phyloP scores from a whole-genome alignment of 495 filamentous ascomycete genomes.

The Glarea lozoyensis region DNA sequence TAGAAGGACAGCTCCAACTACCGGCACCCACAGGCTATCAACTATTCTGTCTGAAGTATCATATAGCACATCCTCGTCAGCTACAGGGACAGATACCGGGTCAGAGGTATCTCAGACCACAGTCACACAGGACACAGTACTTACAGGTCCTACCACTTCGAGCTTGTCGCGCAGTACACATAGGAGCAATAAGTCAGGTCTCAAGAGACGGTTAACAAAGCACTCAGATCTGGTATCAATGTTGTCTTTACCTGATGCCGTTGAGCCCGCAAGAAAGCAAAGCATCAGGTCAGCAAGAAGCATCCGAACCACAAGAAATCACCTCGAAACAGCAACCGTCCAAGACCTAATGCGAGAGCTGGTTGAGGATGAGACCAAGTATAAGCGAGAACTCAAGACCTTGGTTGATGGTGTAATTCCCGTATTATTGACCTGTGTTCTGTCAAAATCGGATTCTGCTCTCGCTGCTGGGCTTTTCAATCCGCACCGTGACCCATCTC shows the following conservation, averaged over 20 bases:
- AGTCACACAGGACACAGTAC: constrained; percentile 32
- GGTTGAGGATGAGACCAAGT: constrained; percentile 75
- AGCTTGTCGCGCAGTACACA: constrained; percentile 15
- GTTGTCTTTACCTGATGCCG: constrained; percentile 64
- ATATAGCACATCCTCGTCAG: constrained; percentile 36
- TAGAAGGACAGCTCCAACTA: constrained; percentile 42
- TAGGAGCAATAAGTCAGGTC: constrained; percentile 6
- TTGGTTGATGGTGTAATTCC: constrained; percentile 94
- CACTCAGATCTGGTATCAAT: constrained; percentile 93
- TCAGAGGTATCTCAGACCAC: constrained; percentile 38
- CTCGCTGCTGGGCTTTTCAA: constrained; percentile 60
- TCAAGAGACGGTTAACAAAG: constrained; percentile 75
- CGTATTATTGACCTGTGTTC: constrained; percentile 76
- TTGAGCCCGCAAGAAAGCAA: constrained; percentile 32
- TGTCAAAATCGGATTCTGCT: constrained; percentile 61
- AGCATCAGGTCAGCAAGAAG: constrained; percentile 64
- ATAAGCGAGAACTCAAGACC: constrained; percentile 86
- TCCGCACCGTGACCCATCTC: constrained; percentile 46
- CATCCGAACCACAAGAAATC: constrained; percentile 60
- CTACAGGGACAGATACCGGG: constrained; percentile 27
- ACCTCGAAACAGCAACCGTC: constrained; percentile 55
- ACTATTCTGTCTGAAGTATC: constrained; percentile 62
- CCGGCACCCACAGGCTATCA: constrained; percentile 58
- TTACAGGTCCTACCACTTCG: constrained; percentile 11
- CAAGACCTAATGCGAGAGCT: constrained; percentile 74